Evolutionary conservation across 2,329 filamentous ascomycete genomes (phyloP).

Genomic region (Claviceps sp.): DNA sequence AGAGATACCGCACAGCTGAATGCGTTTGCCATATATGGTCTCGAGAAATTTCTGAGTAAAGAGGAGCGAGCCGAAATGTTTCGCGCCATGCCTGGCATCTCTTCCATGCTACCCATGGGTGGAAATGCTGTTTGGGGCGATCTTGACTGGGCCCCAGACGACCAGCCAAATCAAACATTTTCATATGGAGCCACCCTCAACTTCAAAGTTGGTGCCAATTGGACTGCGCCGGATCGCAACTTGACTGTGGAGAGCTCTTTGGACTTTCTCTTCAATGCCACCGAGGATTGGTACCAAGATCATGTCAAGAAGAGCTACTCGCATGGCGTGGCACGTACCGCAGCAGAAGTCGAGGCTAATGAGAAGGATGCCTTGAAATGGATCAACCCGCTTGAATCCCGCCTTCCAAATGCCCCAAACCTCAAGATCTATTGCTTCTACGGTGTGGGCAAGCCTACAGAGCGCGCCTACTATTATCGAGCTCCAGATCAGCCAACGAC

Average conservation of each 20-base stretch:
- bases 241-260: constrained; percentile 70
- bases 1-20: constrained; percentile 95
- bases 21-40: constrained; percentile 86
- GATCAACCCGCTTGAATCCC: constrained; percentile 87
- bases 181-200: constrained; percentile 75
- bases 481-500: constrained; percentile 47
- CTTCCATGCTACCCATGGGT: constrained; percentile 90
- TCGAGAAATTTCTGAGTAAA: constrained; percentile 88
- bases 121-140: constrained; percentile 95
- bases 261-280: constrained; percentile 61
- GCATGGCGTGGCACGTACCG: constrained; percentile 72
- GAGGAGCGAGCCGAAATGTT: constrained; percentile 89
- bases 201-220: constrained; percentile 57
- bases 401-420: constrained; percentile 73
- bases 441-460: constrained; percentile 83
- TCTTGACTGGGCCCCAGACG: constrained; percentile 74
- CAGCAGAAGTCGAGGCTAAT: constrained; percentile 68
- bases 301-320: constrained; percentile 68
- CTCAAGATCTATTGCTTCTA: constrained; percentile 98
- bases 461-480: constrained; percentile 85
- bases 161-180: constrained; percentile 55
- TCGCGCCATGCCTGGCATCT: constrained; percentile 91
- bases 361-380: constrained; percentile 69
- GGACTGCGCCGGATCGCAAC: constrained; percentile 54
- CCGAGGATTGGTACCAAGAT: constrained; percentile 74